Evolutionary conservation across 2,329 filamentous ascomycete genomes (phyloP).

Genomic region (Ophiocordyceps australis): DNA sequence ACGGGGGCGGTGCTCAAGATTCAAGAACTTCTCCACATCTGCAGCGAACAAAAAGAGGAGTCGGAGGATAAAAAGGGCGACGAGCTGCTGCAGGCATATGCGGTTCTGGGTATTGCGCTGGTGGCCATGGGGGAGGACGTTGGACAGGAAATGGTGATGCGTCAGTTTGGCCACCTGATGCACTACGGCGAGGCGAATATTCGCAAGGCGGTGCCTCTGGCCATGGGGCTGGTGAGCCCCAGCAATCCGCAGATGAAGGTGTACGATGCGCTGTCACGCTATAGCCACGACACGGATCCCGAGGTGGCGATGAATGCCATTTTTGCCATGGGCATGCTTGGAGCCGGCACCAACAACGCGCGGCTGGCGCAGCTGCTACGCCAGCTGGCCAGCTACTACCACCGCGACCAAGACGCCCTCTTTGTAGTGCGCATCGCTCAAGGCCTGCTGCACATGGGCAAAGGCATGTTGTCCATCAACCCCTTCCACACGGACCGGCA

Average conservation of each 20-base stretch:
- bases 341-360: constrained; percentile 95
- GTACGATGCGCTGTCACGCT: constrained; percentile 92
- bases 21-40: constrained; percentile 92
- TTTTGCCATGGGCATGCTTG: constrained; percentile 94
- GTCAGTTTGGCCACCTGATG: constrained; percentile 96
- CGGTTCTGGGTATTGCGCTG: constrained; percentile 80
- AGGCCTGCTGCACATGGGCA: constrained; percentile 96
- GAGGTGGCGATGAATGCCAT: constrained; percentile 98
- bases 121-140: constrained; percentile 98
- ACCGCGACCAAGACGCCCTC: constrained; percentile 83
- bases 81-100: constrained; percentile 88
- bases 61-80: constrained; percentile 90
- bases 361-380: constrained; percentile 84
- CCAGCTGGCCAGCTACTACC: constrained; percentile 95
- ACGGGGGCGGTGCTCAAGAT: constrained; percentile 95
- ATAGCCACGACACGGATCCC: constrained; percentile 96
- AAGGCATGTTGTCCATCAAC: constrained; percentile 87
- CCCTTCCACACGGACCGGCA: constrained; percentile 99
- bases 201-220: constrained; percentile 83
- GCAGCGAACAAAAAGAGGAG: constrained; percentile 93
- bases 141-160: constrained; percentile 95
- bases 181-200: constrained; percentile 98
- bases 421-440: constrained; percentile 99
- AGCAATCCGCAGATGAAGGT: constrained; percentile 99
- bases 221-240: constrained; percentile 90